Percentiles rank a stretch among this genome's conserved stretches.
These are phyloP conservation scores for Xylariaceae sp. DNA, from an alignment of 2,329 filamentous ascomycete genomes.

Conservation along the genomic window DNA sequence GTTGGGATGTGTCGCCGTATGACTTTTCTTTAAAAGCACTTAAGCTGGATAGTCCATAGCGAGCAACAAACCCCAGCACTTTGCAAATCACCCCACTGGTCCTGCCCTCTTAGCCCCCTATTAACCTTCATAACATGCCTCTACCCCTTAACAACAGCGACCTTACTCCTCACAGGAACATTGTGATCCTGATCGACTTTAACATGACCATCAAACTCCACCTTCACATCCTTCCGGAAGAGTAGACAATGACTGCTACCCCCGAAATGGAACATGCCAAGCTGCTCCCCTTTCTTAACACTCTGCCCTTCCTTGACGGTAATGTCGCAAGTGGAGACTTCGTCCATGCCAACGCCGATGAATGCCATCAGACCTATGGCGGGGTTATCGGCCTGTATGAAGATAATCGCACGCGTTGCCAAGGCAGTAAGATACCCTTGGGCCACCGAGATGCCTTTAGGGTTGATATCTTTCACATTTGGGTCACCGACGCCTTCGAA, in stretches of 20 bases:
- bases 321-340: conserved; percentile 70
- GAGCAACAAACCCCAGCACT: not conserved
- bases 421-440: conserved; percentile 65
- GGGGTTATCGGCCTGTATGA: conserved; percentile 66
- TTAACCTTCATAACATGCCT: too few species aligned
- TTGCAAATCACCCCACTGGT: too few species aligned
- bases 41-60: not conserved
- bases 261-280: conserved; percentile 80
- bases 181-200: conserved; percentile 18
- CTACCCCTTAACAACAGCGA: conserved; percentile 22
- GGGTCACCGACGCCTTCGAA: conserved; percentile 39
- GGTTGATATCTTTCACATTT: conserved; percentile 22
- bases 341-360: conserved; percentile 70
- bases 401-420: conserved; percentile 67
- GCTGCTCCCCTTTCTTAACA: conserved; percentile 65
- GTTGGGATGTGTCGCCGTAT: too few species aligned
- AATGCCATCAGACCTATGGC: conserved; percentile 66
- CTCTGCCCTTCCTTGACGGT: conserved; percentile 63
- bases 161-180: conserved; percentile 24
- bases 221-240: conserved; percentile 54
- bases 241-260: conserved; percentile 67
- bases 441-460: conserved; percentile 37
- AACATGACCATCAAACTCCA: conserved; percentile 29
- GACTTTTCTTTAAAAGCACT: too few species aligned
- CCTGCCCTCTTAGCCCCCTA: not conserved